Evolutionary conservation across 2,329 filamentous ascomycete species (phyloP).

Genomic region (Xylaria sp.): DNA sequence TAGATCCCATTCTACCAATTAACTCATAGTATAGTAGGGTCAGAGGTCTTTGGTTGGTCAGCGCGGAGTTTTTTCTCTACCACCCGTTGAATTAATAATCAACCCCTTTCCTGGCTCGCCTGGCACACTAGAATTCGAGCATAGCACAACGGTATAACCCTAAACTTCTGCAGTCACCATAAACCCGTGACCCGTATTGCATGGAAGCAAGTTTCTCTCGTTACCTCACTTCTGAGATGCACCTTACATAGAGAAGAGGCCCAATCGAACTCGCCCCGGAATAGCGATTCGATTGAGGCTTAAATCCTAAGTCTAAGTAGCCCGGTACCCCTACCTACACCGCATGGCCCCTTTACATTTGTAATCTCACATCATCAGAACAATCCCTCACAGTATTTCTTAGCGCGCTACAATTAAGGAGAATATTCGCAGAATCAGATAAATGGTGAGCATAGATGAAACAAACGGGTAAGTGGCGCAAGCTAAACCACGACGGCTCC

Average conservation of each 20-base stretch:
- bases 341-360: neutral
- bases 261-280: neutral
- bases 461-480: neutral
- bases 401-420: neutral
- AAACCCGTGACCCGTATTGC: conserved; percentile 10
- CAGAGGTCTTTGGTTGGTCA: too few relatives aligned
- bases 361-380: neutral
- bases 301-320: neutral
- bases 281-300: neutral
- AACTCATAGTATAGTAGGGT: too few relatives aligned
- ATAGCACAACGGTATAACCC: too few relatives aligned
- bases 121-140: too few relatives aligned
- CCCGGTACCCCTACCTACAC: neutral
- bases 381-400: too few relatives aligned
- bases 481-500: neutral
- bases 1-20: too few relatives aligned
- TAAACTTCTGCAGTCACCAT: neutral
- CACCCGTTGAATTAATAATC: too few relatives aligned
- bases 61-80: too few relatives aligned
- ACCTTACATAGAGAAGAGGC: conserved; percentile 12
- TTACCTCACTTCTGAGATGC: conserved; percentile 7
- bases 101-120: too few relatives aligned
- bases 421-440: neutral
- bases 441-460: too few relatives aligned
- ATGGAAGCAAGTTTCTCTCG: neutral